Evolutionary conservation across 2,329 filamentous ascomycete genomes (phyloP), one percentile per base, ranked within the genome.

Genomic region (Aspergillus aculeatinus): DNA sequence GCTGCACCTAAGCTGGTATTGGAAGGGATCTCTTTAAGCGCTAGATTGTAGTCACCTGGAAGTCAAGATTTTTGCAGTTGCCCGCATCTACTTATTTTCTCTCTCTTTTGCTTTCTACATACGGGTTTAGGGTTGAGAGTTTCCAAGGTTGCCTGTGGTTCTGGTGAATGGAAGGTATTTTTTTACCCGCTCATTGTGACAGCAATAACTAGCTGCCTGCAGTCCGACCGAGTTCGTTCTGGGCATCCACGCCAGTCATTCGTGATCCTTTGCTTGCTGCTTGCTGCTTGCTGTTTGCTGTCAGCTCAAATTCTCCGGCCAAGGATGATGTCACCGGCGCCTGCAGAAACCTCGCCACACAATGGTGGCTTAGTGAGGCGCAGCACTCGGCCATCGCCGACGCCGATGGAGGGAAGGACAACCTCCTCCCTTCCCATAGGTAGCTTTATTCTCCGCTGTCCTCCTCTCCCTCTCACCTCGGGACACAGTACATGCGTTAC

Each of bases 321-420:
- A 29, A 29, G 27, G 0, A n/a, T 51, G 48, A 58, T 59, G 59
- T 57, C 61, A 61, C 59, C 21, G 35, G 19, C 27, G 52, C 25
- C 56, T 61, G 56, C 59, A 61, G 61, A 63, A 63, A 63, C 59
- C 59, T 51, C 55, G 58, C 61, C 61, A 60, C 55, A 57, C 39
- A 42, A 23, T 33, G 57, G 61, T 63, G 61, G 61, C 61, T 63
- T 27, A 52, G 49, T 44, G 61, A 59, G 61, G 61, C 61, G 61
- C 58, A 60, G 60, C 55, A 55, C 44, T 52, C 60, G 56, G 60
- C 35, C 53, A 63, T 60, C 58, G 48, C 61, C 58, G 60, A 62
- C 39, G 33, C 49, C 42, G 47, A 51, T 14, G 50, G 51, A 12
- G 33, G 33, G 12, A 35, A 16, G 14, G 12, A 25, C 31, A 29